phyloP scores from a whole-genome alignment of 2,329 filamentous ascomycete genomes.

The Fonsecaea pugnacius region DNA sequence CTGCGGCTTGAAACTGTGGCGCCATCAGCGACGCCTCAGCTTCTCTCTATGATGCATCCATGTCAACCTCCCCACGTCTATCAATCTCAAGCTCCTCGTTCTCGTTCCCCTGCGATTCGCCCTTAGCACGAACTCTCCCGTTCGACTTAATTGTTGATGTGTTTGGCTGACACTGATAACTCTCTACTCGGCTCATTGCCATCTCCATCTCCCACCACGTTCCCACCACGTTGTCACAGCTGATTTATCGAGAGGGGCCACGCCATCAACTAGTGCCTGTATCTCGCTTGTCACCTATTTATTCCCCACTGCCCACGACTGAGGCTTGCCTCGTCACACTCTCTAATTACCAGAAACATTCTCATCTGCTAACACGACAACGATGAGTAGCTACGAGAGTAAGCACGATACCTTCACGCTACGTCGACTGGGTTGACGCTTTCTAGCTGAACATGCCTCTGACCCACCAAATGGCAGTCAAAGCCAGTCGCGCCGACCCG shows the following conservation, averaged over 20 bases:
- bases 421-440: slow-evolving; percentile 9
- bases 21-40: neutral
- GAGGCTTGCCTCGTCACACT: neutral
- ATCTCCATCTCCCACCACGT: neutral
- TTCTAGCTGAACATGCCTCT: slow-evolving; percentile 36
- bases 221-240: neutral
- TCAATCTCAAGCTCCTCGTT: neutral
- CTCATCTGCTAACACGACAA: neutral
- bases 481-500: slow-evolving; percentile 58
- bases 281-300: slow-evolving; percentile 8
- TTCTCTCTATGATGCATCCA: neutral
- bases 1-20: neutral
- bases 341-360: neutral
- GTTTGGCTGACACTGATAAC: neutral
- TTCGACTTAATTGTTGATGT: neutral
- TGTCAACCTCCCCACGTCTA: neutral
- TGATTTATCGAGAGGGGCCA: slow-evolving; percentile 5
- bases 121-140: neutral
- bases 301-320: slow-evolving; percentile 2
- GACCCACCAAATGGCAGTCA: slow-evolving; percentile 29
- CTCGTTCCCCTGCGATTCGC: neutral
- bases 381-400: slow-evolving; percentile 40
- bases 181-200: neutral
- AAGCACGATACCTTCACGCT: slow-evolving; percentile 11
- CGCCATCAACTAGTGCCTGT: slow-evolving; percentile 34